phyloP scores from a whole-genome alignment of 2,329 filamentous ascomycete species.

The Neocatenulostroma microsporum region DNA sequence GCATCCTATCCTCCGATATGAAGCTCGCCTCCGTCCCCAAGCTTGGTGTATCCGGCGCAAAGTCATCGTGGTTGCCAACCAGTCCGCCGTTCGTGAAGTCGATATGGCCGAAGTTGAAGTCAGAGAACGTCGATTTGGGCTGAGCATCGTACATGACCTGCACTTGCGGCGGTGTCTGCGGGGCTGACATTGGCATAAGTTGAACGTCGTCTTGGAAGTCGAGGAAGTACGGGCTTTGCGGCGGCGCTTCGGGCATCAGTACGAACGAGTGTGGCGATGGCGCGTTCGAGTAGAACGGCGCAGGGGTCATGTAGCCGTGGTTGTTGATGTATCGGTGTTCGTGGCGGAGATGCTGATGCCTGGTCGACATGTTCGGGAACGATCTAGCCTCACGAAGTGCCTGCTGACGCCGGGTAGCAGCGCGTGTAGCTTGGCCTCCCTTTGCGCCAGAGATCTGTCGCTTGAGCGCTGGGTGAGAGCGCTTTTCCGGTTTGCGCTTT shows the following conservation, averaged over 20 bases:
- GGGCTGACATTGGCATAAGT: slow-evolving; percentile 8
- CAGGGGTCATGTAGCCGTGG: not conserved
- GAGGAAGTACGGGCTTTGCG: slow-evolving; percentile 19
- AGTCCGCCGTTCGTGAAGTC: slow-evolving; percentile 14
- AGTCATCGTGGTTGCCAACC: slow-evolving; percentile 16
- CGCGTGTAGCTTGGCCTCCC: slow-evolving; percentile 36
- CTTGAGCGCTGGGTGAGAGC: slow-evolving; percentile 28
- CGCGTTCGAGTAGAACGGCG: not conserved
- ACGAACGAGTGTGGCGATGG: slow-evolving; percentile 5
- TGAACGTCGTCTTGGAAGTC: slow-evolving; percentile 9
- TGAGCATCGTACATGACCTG: slow-evolving; percentile 6
- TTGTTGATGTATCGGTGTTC: too few species aligned
- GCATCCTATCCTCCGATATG: slow-evolving; percentile 19
- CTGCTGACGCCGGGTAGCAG: slow-evolving; percentile 21
- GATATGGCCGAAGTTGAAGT: slow-evolving; percentile 15
- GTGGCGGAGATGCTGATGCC: slow-evolving; percentile 10
- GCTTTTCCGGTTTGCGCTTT: slow-evolving; percentile 32
- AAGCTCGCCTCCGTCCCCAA: slow-evolving; percentile 24
- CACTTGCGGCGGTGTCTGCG: slow-evolving; percentile 12
- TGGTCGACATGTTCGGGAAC: slow-evolving; percentile 3
- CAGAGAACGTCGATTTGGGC: slow-evolving; percentile 5
- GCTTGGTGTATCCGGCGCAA: slow-evolving; percentile 22
- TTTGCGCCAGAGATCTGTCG: slow-evolving; percentile 40
- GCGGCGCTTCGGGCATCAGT: not conserved
- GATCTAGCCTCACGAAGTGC: slow-evolving; percentile 10